phyloP scores from a whole-genome alignment of 352 stramenopile genomes.

The Peronosclerospora sorghi region DNA sequence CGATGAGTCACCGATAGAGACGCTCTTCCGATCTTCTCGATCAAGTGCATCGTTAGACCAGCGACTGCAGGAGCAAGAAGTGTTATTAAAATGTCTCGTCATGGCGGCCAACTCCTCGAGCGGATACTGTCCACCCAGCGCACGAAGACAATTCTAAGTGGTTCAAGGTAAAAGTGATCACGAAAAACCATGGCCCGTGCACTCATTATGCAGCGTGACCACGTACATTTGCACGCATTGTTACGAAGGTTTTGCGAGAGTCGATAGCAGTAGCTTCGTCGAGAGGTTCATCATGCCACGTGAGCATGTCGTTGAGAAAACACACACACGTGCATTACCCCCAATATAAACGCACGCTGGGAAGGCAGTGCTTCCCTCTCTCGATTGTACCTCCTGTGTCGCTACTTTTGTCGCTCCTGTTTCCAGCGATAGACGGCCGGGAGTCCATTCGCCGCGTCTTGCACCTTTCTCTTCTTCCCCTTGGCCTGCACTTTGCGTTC shows the following conservation, averaged over 20 bases:
- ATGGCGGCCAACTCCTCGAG: conserved; percentile 25
- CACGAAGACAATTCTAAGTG: not conserved
- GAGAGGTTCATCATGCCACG: no score
- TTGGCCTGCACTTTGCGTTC: conserved; percentile 78
- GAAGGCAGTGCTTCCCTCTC: no score
- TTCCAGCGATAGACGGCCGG: conserved; percentile 85
- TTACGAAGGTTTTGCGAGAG: no score
- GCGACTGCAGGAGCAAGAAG: conserved; percentile 26
- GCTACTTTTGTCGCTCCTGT: conserved; percentile 76
- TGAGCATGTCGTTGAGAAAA: no score
- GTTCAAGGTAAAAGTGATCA: not conserved
- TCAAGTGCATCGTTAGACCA: conserved; percentile 22
- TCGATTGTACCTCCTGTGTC: no score
- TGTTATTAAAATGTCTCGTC: conserved; percentile 20
- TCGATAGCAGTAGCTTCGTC: no score
- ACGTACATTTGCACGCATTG: no score
- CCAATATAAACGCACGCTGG: no score
- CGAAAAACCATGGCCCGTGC: not conserved
- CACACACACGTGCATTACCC: no score
- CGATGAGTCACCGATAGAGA: conserved; percentile 11
- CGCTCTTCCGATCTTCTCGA: conserved; percentile 12
- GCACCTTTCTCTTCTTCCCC: conserved; percentile 77
- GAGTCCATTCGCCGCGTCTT: conserved; percentile 43
- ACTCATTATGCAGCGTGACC: conserved; percentile 7
- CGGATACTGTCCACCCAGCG: conserved; percentile 18